Evolutionary conservation across 192 early-diverging fungal species (phyloP).

Genomic region (Coemansia aciculifera): DNA sequence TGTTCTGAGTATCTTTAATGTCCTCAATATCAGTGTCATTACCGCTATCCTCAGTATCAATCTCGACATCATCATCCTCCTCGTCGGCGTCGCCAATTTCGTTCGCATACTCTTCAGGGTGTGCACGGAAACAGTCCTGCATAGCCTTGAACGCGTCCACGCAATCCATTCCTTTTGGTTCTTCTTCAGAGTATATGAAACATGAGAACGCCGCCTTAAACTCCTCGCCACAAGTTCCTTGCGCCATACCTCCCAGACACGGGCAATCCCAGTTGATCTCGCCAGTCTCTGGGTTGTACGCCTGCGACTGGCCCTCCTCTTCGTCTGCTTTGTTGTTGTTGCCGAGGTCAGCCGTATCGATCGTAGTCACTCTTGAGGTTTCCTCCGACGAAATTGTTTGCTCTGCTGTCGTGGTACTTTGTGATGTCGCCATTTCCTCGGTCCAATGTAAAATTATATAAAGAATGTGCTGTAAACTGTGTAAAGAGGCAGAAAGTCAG

Average conservation of each 20-base stretch:
- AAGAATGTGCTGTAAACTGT: background rate
- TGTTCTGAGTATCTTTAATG: background rate
- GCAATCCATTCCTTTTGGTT: conserved; percentile 98
- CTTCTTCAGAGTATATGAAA: conserved; percentile 90
- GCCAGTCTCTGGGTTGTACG: conserved; percentile 75
- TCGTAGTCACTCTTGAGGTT: conserved; percentile 5
- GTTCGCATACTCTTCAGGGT: conserved; percentile 89
- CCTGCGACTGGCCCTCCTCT: conserved; percentile 56
- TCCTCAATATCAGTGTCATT: conserved; percentile 11
- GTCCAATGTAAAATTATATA: background rate
- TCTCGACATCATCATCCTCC: conserved; percentile 52
- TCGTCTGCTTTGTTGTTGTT: conserved; percentile 3
- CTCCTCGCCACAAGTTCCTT: conserved; percentile 93
- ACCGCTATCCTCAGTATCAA: conserved; percentile 11
- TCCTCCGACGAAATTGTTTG: conserved; percentile 1
- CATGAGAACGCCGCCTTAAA: conserved; percentile 98
- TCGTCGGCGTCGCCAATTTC: conserved; percentile 73
- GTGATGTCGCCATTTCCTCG: background rate
- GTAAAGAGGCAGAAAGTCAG: background rate
- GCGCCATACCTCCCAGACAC: conserved; percentile 92
- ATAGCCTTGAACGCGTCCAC: conserved; percentile 89
- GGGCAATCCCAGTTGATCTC: conserved; percentile 98
- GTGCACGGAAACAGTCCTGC: conserved; percentile 88
- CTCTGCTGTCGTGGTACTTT: conserved; percentile 5
- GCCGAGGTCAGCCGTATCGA: conserved; percentile 40